Evolutionary conservation across 306 rosid genomes (phyloP).

Genomic region (Calophaca sinica): DNA sequence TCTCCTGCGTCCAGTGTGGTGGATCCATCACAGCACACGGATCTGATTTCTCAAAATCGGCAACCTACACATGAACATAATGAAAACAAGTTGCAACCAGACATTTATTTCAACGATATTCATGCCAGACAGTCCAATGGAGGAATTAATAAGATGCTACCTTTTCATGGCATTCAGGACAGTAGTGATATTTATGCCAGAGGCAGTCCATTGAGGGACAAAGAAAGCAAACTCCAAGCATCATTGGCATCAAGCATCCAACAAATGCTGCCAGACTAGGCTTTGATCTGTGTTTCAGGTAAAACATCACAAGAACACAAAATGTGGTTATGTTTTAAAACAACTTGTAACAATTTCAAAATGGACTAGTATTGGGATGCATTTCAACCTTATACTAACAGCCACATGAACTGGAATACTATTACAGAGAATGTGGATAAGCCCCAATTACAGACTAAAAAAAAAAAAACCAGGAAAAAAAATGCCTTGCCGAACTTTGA

Average conservation of each 20-base stretch:
- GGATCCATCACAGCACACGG: slow-evolving; percentile 87
- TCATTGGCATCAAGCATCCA: slow-evolving; percentile 84
- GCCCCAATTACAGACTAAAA: neutral
- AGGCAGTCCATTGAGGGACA: slow-evolving; percentile 90
- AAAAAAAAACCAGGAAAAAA: no score
- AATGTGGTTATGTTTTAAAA: neutral
- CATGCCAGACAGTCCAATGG: neutral
- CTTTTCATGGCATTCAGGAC: slow-evolving; percentile 82
- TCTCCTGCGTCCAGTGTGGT: slow-evolving; percentile 76
- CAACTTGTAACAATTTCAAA: no score
- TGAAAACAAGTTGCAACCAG: neutral
- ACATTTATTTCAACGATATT: neutral
- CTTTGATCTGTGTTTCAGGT: slow-evolving; percentile 65
- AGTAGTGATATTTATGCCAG: slow-evolving; percentile 91
- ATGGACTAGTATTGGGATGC: neutral
- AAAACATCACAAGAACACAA: slow-evolving; percentile 2
- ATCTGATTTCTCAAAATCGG: slow-evolving; percentile 82
- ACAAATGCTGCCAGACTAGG: slow-evolving; percentile 77
- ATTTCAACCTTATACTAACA: neutral
- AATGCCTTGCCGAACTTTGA: no score
- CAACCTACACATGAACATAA: slow-evolving; percentile 64
- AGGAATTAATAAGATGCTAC: slow-evolving; percentile 44
- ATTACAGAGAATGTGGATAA: no score
- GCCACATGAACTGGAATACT: neutral
- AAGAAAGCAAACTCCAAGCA: slow-evolving; percentile 90